Evolutionary conservation across 176 grass and related monocot species (phyloP).

Genomic region (Typha latifolia): DNA sequence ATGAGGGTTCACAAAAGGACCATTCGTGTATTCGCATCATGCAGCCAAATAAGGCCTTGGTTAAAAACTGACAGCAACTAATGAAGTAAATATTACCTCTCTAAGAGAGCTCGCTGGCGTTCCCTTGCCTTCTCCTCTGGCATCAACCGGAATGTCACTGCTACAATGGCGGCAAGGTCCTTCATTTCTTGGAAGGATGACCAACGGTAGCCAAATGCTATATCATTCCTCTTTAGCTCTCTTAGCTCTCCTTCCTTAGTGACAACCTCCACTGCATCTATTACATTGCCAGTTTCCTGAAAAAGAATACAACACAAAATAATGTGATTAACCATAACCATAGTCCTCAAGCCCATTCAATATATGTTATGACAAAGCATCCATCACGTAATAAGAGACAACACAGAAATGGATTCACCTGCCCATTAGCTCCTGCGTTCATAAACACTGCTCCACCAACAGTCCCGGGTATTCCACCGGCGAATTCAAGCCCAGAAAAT

Average conservation of each 20-base stretch:
- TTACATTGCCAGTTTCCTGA: slow-evolving; percentile 5
- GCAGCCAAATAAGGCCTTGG: no score
- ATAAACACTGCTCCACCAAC: slow-evolving; percentile 17
- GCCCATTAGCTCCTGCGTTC: slow-evolving; percentile 13
- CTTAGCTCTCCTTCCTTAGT: slow-evolving; percentile 9
- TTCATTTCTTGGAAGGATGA: slow-evolving; percentile 16
- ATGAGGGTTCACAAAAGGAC: no score
- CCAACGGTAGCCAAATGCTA: slow-evolving; percentile 15
- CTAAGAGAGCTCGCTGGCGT: neutral
- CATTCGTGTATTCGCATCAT: no score
- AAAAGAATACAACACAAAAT: neutral
- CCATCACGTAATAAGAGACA: neutral
- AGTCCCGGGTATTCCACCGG: slow-evolving; percentile 12
- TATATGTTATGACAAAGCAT: neutral
- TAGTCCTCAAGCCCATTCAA: neutral
- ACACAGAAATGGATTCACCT: slow-evolving; percentile 3
- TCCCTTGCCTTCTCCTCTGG: neutral
- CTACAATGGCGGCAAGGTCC: slow-evolving; percentile 7
- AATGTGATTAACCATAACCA: neutral
- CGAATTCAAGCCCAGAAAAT: slow-evolving; percentile 14
- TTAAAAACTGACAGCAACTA: neutral
- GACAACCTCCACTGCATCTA: slow-evolving; percentile 15
- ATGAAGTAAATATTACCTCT: slow-evolving; percentile 7
- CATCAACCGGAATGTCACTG: slow-evolving; percentile 1
- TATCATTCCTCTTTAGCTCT: neutral